phyloP scores from a whole-genome alignment of 306 rosid species.

The Quercus alba region DNA sequence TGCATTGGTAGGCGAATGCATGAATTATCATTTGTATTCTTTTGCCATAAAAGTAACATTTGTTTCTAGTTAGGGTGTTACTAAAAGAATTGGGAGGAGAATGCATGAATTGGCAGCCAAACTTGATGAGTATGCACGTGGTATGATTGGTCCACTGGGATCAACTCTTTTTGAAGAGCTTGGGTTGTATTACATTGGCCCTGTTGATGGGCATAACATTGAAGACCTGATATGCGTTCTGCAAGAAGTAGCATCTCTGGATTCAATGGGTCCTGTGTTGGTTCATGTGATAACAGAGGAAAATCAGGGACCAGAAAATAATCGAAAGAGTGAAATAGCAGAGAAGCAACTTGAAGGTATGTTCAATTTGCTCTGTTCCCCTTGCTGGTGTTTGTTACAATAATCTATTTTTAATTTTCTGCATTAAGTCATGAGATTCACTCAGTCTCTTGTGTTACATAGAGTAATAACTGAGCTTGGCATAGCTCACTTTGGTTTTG shows the following conservation, averaged over 20 bases:
- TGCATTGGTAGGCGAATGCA: background rate
- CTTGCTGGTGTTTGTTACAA: constrained; percentile 8
- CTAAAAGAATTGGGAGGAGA: constrained; percentile 81
- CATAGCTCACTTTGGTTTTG: background rate
- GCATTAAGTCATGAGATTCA: background rate
- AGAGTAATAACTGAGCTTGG: background rate
- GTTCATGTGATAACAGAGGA: constrained; percentile 86
- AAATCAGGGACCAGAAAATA: constrained; percentile 45
- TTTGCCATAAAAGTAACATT: constrained; percentile 1
- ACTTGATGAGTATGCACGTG: constrained; percentile 97
- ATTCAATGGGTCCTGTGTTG: constrained; percentile 94
- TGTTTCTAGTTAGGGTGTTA: constrained; percentile 57
- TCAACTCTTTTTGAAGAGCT: constrained; percentile 97
- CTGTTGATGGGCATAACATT: constrained; percentile 88
- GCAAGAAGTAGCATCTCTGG: constrained; percentile 81
- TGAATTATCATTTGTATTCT: background rate
- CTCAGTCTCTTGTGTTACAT: background rate
- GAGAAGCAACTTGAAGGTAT: constrained; percentile 48
- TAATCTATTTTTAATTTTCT: constrained; percentile 9
- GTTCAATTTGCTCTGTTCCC: constrained; percentile 2
- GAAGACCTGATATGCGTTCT: constrained; percentile 79
- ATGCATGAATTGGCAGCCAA: constrained; percentile 97
- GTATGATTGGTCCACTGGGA: constrained; percentile 91
- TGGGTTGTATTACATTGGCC: constrained; percentile 93
- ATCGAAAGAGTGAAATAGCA: constrained; percentile 26